Conservation (phyloP, 108 stramenopile species). For the Schizochytrium sp. region DNA sequence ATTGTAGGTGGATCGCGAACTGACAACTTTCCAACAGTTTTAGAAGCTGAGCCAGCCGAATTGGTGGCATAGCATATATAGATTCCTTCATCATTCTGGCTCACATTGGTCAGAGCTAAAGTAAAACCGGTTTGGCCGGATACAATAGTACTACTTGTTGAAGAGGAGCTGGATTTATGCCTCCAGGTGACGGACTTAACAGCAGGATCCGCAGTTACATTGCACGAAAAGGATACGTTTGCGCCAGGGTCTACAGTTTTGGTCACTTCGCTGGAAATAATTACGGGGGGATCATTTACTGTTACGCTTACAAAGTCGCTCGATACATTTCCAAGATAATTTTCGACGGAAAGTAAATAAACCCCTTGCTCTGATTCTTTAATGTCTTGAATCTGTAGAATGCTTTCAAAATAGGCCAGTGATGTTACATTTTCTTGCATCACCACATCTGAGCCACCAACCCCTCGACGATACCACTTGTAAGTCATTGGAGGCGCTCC, state of each 20-base stretch:
- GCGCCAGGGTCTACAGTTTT: background rate
- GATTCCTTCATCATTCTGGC: background rate
- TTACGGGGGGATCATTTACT: constrained; percentile 21
- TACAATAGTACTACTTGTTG: background rate
- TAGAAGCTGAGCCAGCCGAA: constrained; percentile 18
- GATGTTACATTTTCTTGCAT: constrained; percentile 26
- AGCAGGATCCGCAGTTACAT: background rate
- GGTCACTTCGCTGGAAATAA: background rate
- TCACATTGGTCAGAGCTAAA: background rate
- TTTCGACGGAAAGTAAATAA: background rate
- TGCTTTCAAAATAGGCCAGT: background rate
- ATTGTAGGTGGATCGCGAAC: constrained; percentile 54
- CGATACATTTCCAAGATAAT: background rate
- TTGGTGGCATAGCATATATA: constrained; percentile 24
- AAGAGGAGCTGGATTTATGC: background rate
- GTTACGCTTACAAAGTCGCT: background rate
- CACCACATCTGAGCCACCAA: background rate
- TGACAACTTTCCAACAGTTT: background rate
- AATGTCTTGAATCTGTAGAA: background rate
- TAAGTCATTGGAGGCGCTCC: constrained; percentile 48
- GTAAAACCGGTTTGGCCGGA: constrained; percentile 1
- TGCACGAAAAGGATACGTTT: constrained; percentile 32
- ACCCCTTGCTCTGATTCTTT: background rate
- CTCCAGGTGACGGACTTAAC: constrained; percentile 11
- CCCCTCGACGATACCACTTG: background rate